A percentile compares a stretch with the other conserved stretches of the same genome.
Evolutionary conservation across 73 alveolate species (phyloP).

Genomic region (Effrenium voratum): DNA sequence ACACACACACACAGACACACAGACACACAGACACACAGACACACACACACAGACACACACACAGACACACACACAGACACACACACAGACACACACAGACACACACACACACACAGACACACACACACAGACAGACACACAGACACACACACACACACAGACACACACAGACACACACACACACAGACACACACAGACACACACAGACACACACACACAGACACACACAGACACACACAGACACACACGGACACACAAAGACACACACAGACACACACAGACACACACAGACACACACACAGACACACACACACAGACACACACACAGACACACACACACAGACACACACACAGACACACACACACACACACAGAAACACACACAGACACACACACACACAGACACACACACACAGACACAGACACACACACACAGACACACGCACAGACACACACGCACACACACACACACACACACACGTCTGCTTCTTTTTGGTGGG

Average conservation of each 20-base stretch:
- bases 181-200: constrained; percentile 6
- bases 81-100: not conserved
- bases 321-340: constrained; percentile 52
- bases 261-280: constrained; percentile 48
- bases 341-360: constrained; percentile 49
- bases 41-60: not conserved
- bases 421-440: constrained; percentile 53
- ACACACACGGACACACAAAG: constrained; percentile 27
- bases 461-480: constrained; percentile 52
- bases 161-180: constrained; percentile 50
- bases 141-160: not conserved
- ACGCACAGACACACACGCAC: constrained; percentile 46
- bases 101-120: constrained; percentile 23
- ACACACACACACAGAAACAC: constrained; percentile 47
- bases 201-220: constrained; percentile 41
- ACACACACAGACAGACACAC: constrained; percentile 16
- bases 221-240: constrained; percentile 31
- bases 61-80: not conserved
- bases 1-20: not conserved
- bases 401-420: constrained; percentile 46
- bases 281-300: constrained; percentile 52
- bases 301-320: constrained; percentile 48
- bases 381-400: constrained; percentile 57
- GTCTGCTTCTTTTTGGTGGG: not conserved
- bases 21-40: not conserved